Conservation (phyloP, 2,329 filamentous ascomycete species). For the Fusarium hostae region DNA sequence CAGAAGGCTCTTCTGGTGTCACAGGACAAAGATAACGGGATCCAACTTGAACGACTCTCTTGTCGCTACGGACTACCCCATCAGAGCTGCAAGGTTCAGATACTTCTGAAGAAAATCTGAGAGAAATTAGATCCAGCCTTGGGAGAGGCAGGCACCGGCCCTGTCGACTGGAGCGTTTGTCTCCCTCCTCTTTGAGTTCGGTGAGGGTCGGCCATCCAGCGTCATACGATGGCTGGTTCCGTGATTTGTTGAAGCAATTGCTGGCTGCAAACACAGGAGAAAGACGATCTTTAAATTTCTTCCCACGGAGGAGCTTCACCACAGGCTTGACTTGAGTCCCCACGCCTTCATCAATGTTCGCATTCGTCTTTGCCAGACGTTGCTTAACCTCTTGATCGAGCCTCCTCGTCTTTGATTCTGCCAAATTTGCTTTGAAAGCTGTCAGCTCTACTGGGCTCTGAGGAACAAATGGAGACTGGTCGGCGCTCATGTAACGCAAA, state of each 20-base stretch:
- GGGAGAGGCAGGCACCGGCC: conserved; percentile 50
- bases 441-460: conserved; percentile 50
- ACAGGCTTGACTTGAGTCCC: conserved; percentile 9
- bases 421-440: conserved; percentile 46
- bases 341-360: conserved; percentile 19
- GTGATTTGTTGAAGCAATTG: conserved; percentile 49
- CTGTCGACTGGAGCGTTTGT: conserved; percentile 42
- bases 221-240: conserved; percentile 17
- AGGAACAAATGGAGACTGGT: conserved; percentile 53
- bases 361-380: conserved; percentile 33
- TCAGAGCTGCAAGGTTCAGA: conserved; percentile 35
- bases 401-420: conserved; percentile 43
- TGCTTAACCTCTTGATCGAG: conserved; percentile 42
- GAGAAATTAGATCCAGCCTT: conserved; percentile 39
- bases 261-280: conserved; percentile 50
- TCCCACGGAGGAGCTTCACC: conserved; percentile 44
- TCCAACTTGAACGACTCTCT: conserved; percentile 41
- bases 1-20: neutral
- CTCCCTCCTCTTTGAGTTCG: conserved; percentile 52
- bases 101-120: conserved; percentile 2
- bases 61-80: conserved; percentile 42
- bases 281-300: conserved; percentile 41
- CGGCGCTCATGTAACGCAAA: conserved; percentile 50
- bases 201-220: conserved; percentile 51
- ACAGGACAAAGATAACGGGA: conserved; percentile 39